Conservation (phyloP, 1,284 basidiomycete genomes). For the Ganoderma lucidum region DNA sequence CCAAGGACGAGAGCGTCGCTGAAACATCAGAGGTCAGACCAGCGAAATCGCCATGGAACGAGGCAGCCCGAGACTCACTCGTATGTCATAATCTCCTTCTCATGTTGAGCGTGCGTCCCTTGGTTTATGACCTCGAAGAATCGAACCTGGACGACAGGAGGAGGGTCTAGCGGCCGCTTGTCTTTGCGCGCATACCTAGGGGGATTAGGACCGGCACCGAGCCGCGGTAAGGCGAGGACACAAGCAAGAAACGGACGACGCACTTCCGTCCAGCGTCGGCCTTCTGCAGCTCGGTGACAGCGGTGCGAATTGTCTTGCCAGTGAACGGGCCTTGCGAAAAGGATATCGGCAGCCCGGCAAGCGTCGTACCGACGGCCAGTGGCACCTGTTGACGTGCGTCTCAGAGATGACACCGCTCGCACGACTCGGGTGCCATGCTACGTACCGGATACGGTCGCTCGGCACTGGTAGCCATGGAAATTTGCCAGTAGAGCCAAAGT, state of each 20-base stretch:
- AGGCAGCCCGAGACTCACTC: slow-evolving; percentile 40
- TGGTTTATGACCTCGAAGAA: slow-evolving; percentile 39
- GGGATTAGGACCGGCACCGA: neutral
- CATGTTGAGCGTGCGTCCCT: slow-evolving; percentile 39
- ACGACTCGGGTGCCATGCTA: neutral
- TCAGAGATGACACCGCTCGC: neutral
- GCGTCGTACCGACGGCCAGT: neutral
- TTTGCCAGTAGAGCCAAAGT: neutral
- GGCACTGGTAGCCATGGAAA: neutral
- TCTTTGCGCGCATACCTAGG: slow-evolving; percentile 48
- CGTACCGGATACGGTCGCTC: slow-evolving; percentile 8
- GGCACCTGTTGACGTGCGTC: slow-evolving; percentile 1
- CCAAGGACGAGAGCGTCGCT: slow-evolving; percentile 7
- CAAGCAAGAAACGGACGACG: neutral
- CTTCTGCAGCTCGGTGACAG: slow-evolving; percentile 29
- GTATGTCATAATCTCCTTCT: slow-evolving; percentile 47
- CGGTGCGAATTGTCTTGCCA: slow-evolving; percentile 21
- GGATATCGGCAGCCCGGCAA: slow-evolving; percentile 1
- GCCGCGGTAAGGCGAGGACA: neutral
- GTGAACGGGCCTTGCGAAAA: slow-evolving; percentile 15
- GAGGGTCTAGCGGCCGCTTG: slow-evolving; percentile 50
- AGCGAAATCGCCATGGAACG: neutral
- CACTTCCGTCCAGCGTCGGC: slow-evolving; percentile 32
- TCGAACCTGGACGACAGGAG: slow-evolving; percentile 48
- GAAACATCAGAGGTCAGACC: neutral